Conservation (phyloP, 768 basidiomycete species). For the Termitomyces eurrhizus region DNA sequence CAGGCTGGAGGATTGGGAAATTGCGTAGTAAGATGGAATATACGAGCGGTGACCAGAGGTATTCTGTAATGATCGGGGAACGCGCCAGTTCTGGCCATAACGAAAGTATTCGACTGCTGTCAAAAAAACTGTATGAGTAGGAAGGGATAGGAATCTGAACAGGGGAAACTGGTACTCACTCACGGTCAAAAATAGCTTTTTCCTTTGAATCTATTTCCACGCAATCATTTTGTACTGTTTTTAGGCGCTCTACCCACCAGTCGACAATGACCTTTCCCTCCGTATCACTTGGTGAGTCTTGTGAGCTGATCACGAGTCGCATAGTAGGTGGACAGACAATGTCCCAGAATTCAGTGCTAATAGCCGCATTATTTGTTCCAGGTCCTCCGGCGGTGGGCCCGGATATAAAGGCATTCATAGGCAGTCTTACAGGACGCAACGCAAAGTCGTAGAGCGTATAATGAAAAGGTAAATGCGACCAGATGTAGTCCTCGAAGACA, state of each 20-base stretch:
- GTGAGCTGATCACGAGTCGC: constrained; percentile 30
- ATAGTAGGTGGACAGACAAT: constrained; percentile 38
- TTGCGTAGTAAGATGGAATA: constrained; percentile 47
- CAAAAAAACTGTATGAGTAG: constrained; percentile 51
- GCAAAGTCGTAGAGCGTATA: constrained; percentile 54
- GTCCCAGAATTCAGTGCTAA: constrained; percentile 49
- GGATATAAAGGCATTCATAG: constrained; percentile 54
- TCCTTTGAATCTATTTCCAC: constrained; percentile 41
- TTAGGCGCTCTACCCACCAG: constrained; percentile 47
- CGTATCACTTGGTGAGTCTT: constrained; percentile 30
- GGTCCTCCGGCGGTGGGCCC: constrained; percentile 53
- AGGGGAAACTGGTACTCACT: constrained; percentile 30
- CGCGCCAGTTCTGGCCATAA: constrained; percentile 39
- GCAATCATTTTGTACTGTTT: constrained; percentile 30
- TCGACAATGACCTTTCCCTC: constrained; percentile 41
- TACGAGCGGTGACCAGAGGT: constrained; percentile 62
- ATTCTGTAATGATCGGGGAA: constrained; percentile 48
- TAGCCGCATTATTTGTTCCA: constrained; percentile 29
- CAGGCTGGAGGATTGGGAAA: constrained; percentile 36
- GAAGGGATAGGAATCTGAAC: constrained; percentile 29
- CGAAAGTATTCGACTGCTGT: constrained; percentile 36
- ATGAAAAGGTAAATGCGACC: constrained; percentile 51
- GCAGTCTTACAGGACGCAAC: constrained; percentile 47
- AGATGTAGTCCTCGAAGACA: constrained; percentile 61
- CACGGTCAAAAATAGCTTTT: constrained; percentile 41